Evolutionary conservation across 2,329 filamentous ascomycete genomes (phyloP).

Genomic region (Hyphodiscus sp.): DNA sequence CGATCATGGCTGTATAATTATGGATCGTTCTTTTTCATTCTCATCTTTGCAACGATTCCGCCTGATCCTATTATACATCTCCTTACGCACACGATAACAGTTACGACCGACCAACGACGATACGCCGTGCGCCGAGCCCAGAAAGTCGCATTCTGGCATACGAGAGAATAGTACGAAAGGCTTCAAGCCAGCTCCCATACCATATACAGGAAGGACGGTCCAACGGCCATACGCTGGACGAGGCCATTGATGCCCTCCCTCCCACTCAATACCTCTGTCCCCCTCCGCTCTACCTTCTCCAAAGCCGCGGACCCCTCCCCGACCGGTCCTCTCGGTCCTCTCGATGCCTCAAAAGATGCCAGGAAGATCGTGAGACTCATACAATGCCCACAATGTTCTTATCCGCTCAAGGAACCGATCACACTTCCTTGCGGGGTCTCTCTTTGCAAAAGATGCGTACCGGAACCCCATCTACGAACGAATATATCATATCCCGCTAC

Average conservation of each 20-base stretch:
- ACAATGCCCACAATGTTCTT: slow-evolving; percentile 71
- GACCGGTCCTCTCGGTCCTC: slow-evolving; percentile 16
- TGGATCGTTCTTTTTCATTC: background rate
- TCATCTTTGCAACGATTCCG: background rate
- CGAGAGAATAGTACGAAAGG: background rate
- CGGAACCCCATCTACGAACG: slow-evolving; percentile 53
- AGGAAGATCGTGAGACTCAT: slow-evolving; percentile 64
- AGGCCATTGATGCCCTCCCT: background rate
- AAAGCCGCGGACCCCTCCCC: background rate
- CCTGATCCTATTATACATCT: background rate
- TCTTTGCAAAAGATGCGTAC: slow-evolving; percentile 70
- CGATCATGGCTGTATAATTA: background rate
- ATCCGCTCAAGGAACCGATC: slow-evolving; percentile 59
- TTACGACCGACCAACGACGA: background rate
- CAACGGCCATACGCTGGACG: background rate
- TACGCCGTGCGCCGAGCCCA: background rate
- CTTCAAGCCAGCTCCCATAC: background rate
- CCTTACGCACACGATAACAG: background rate
- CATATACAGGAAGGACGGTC: background rate
- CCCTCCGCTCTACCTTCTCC: background rate
- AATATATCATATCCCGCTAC: slow-evolving; percentile 73
- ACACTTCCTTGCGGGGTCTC: slow-evolving; percentile 77
- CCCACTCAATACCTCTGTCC: background rate
- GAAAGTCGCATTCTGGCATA: background rate
- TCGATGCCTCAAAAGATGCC: slow-evolving; percentile 47